phyloP scores from a whole-genome alignment of 805 yeast genomes.

The Saturnispora kantuleensis region DNA sequence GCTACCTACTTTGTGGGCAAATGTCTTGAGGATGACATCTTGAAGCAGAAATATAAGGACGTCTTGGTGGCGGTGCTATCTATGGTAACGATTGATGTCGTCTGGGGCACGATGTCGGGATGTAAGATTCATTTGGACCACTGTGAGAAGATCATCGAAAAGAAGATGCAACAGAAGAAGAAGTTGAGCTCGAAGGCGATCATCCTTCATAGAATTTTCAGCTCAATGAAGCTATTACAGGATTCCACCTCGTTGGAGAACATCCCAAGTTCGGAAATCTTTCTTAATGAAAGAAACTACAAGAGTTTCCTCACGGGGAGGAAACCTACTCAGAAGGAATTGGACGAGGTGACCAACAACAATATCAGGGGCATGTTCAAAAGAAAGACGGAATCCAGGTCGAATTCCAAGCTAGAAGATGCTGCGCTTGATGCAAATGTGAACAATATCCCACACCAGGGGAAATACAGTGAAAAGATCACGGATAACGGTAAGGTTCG shows the following conservation, averaged over 20 bases:
- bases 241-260: constrained; percentile 54
- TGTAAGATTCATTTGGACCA: constrained; percentile 66
- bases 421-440: background rate
- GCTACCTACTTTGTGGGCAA: constrained; percentile 59
- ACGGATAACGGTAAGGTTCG: constrained; percentile 38
- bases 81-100: constrained; percentile 81
- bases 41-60: constrained; percentile 67
- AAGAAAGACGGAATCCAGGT: constrained; percentile 8
- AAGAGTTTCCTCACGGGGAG: constrained; percentile 26
- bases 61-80: constrained; percentile 73
- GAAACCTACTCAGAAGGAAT: constrained; percentile 20
- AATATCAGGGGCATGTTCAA: constrained; percentile 21
- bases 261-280: constrained; percentile 26
- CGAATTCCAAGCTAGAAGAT: constrained; percentile 5
- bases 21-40: constrained; percentile 43
- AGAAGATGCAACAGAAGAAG: constrained; percentile 57
- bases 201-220: constrained; percentile 67
- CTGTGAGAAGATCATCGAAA: constrained; percentile 65
- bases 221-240: constrained; percentile 64
- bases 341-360: constrained; percentile 17
- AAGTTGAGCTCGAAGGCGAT: constrained; percentile 67
- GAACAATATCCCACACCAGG: constrained; percentile 13
- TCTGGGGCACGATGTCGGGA: constrained; percentile 86
- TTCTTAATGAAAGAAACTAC: constrained; percentile 28
- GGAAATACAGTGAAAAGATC: constrained; percentile 33